Conservation (phyloP, 1,284 basidiomycete genomes). For the Exobasidium rhododendri region DNA sequence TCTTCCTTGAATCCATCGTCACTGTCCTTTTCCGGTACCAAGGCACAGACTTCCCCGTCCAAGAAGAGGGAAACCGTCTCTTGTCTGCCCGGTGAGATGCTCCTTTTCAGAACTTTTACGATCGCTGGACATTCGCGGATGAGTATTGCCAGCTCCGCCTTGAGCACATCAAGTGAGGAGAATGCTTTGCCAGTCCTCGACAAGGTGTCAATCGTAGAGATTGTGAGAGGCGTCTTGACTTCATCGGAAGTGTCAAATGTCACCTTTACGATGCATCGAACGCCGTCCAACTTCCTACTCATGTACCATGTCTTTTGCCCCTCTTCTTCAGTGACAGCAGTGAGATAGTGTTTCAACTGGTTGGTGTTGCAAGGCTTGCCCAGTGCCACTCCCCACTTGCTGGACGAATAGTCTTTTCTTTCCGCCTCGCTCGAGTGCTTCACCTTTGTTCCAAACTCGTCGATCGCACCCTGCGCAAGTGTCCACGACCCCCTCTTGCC, state of each 20-base stretch:
- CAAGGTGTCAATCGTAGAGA: background rate
- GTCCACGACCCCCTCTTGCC: no score
- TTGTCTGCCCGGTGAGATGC: background rate
- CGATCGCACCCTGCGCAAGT: no score
- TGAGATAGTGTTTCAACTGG: background rate
- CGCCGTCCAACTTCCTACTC: constrained; percentile 8
- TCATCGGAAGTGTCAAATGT: background rate
- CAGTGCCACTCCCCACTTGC: background rate
- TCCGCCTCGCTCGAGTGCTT: background rate
- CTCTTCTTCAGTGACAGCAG: background rate
- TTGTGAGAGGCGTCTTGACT: background rate
- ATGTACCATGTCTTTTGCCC: background rate
- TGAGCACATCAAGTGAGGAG: background rate
- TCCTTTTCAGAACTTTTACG: background rate
- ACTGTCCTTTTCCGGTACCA: background rate
- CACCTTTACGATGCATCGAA: constrained; percentile 5
- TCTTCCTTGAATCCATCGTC: background rate
- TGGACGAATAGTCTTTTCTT: background rate
- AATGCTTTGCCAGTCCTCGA: background rate
- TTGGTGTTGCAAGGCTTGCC: background rate
- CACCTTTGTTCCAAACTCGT: no score
- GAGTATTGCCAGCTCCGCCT: background rate
- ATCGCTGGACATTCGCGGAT: background rate
- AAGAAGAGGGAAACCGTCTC: background rate
- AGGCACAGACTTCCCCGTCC: constrained; percentile 5